These are phyloP conservation scores for Mortierella sp. DNA, from an alignment of 371 early-diverging fungal species.

Conservation along the genomic window DNA sequence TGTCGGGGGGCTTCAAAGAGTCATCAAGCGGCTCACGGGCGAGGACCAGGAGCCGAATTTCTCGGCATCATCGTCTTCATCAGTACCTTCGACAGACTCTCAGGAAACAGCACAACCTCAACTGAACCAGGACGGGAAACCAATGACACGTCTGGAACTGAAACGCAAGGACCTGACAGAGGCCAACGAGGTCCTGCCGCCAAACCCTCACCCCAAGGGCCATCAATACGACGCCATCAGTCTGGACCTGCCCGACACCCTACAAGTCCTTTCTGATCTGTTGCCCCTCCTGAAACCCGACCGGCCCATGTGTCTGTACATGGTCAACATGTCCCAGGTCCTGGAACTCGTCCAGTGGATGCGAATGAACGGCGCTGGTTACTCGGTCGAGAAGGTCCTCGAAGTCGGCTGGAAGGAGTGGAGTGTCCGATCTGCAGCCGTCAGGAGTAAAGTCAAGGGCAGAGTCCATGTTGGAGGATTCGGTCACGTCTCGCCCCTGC, in stretches of 20 bases:
- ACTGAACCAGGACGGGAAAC: conserved; percentile 8
- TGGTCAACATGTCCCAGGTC: conserved; percentile 86
- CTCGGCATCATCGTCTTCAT: not conserved
- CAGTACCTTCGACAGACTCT: conserved; percentile 12
- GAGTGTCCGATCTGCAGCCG: conserved; percentile 74
- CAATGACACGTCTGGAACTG: conserved; percentile 22
- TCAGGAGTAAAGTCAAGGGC: conserved; percentile 62
- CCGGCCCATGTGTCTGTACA: conserved; percentile 75
- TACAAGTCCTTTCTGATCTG: conserved; percentile 62
- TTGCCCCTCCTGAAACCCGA: conserved; percentile 70
- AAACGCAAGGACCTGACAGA: conserved; percentile 21
- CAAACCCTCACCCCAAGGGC: conserved; percentile 44
- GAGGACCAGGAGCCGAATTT: not conserved
- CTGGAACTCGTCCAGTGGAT: conserved; percentile 67
- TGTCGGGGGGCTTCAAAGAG: conserved; percentile 51
- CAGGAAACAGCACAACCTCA: conserved; percentile 7
- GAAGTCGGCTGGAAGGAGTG: conserved; percentile 82
- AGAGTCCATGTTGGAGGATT: conserved; percentile 52
- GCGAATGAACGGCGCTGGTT: conserved; percentile 41
- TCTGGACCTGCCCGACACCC: conserved; percentile 82
- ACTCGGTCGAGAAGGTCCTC: conserved; percentile 67
- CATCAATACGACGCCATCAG: conserved; percentile 73
- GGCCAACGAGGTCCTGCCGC: conserved; percentile 25
- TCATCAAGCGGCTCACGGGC: conserved; percentile 28
- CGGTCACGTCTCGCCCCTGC: conserved; percentile 29